Conservation (phyloP, 306 rosid species). For the Dalbergia cochinchinensis region DNA sequence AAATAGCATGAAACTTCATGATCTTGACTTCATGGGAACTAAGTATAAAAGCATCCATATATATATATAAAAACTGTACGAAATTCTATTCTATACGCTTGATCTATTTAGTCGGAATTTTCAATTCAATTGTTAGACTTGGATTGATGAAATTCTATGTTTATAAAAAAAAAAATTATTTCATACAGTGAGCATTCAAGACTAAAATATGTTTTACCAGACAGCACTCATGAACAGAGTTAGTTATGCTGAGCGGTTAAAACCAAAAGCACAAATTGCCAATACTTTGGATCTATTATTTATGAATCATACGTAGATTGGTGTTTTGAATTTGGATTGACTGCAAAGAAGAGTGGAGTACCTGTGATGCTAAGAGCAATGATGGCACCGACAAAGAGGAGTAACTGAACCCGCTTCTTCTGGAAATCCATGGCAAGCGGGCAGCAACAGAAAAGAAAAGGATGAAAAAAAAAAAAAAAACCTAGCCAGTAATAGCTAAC, state of each 20-base stretch:
- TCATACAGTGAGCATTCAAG: neutral
- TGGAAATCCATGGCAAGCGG: slow-evolving; percentile 64
- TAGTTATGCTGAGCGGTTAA: neutral
- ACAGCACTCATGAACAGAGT: neutral
- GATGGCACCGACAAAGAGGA: slow-evolving; percentile 55
- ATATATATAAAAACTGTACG: no score
- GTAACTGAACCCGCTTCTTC: slow-evolving; percentile 58
- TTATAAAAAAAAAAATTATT: no score
- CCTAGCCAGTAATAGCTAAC: neutral
- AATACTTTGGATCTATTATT: slow-evolving; percentile 22
- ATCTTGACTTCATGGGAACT: no score
- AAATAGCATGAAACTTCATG: no score
- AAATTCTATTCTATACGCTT: no score
- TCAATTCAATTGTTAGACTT: no score
- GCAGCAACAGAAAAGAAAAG: neutral
- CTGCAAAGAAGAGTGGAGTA: slow-evolving; percentile 20
- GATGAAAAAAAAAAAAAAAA: neutral
- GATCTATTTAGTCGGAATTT: no score
- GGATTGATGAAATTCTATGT: no score
- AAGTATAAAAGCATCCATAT: no score
- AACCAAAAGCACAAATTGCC: neutral
- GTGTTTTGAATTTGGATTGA: neutral
- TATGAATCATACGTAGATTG: neutral
- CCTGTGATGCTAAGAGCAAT: slow-evolving; percentile 79
- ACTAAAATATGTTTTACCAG: neutral